Conservation (phyloP, 768 basidiomycete genomes). For the Auricularia sp. region DNA sequence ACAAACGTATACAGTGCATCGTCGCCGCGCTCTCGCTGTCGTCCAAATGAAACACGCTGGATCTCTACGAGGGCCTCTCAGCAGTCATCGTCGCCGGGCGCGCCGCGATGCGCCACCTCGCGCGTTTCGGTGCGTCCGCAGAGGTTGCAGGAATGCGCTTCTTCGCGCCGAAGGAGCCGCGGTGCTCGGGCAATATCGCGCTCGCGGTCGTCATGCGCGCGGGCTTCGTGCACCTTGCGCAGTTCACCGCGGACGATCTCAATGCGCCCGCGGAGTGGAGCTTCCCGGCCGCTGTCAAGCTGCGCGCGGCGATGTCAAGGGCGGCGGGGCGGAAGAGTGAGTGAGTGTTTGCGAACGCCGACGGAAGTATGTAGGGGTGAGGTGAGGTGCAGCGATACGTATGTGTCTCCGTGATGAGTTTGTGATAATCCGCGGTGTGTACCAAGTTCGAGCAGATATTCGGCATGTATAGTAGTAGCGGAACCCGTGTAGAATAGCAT, state of each 20-base stretch:
- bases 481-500: too few species aligned
- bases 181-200: background rate
- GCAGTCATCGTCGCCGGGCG: background rate
- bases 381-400: too few species aligned
- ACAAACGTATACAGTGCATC: background rate
- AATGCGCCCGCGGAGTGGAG: background rate
- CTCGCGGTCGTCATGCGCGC: background rate
- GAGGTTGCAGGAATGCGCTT: background rate
- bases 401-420: too few species aligned
- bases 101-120: background rate
- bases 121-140: background rate
- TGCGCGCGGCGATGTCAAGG: background rate
- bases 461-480: too few species aligned
- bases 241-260: background rate
- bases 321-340: background rate
- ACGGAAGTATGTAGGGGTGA: too few species aligned
- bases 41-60: background rate
- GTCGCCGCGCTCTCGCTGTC: background rate
- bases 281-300: background rate
- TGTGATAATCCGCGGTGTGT: too few species aligned
- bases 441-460: too few species aligned
- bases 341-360: too few species aligned
- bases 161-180: background rate
- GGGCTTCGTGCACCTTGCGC: background rate
- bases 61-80: background rate